Percentiles rank a stretch among this genome's conserved stretches.
phyloP scores from a whole-genome alignment of 805 yeast genomes.

The Hanseniaspora lindneri region DNA sequence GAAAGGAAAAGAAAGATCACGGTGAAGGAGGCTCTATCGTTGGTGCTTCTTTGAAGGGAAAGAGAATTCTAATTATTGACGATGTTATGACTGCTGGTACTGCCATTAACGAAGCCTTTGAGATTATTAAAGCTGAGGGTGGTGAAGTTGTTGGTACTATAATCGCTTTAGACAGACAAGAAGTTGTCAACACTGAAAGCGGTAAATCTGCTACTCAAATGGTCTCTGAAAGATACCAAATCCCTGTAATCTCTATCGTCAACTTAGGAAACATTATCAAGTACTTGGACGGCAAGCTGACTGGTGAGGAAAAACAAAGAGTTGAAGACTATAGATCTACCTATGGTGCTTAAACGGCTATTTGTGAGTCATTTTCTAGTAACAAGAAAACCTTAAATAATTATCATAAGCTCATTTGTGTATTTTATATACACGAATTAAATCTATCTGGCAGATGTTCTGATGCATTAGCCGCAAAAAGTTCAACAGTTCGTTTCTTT shows the following conservation, averaged over 20 bases:
- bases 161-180: constrained; percentile 92
- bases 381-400: too few relatives aligned
- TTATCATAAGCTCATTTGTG: too few relatives aligned
- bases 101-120: constrained; percentile 88
- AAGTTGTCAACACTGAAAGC: constrained; percentile 54
- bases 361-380: too few relatives aligned
- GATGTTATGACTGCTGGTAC: constrained; percentile 99
- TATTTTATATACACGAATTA: too few relatives aligned
- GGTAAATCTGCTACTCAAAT: constrained; percentile 64
- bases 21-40: constrained; percentile 97
- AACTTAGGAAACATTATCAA: constrained; percentile 60
- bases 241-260: constrained; percentile 79
- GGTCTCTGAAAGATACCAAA: constrained; percentile 55
- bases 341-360: constrained; percentile 30
- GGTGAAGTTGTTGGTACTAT: constrained; percentile 75
- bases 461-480: too few relatives aligned
- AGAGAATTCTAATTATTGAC: constrained; percentile 75
- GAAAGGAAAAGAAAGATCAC: constrained; percentile 93
- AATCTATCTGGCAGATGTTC: too few relatives aligned
- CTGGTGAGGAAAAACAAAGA: constrained; percentile 44
- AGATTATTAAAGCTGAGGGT: constrained; percentile 53
- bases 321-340: constrained; percentile 45
- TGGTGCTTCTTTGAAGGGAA: constrained; percentile 62
- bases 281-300: constrained; percentile 45
- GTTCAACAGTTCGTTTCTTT: too few relatives aligned